phyloP scores from a whole-genome alignment of 1,139 yeast species.

The Nakaseomyces uthaithaninus region DNA sequence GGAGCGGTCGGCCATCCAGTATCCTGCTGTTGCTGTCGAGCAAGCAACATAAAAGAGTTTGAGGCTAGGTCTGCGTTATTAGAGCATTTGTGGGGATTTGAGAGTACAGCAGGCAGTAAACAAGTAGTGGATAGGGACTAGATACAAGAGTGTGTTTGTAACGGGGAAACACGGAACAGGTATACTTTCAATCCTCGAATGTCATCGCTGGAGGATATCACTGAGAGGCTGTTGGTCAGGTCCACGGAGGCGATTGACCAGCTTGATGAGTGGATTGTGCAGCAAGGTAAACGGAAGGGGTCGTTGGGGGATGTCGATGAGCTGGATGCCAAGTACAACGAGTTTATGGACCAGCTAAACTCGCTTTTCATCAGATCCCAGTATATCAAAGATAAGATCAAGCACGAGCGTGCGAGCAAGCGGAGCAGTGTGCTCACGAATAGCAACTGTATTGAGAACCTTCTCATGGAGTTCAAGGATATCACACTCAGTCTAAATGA shows the following conservation, averaged over 20 bases:
- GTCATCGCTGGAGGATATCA: constrained; percentile 19
- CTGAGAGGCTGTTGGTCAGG: constrained; percentile 22
- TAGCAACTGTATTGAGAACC: constrained; percentile 17
- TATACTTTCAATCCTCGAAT: too few relatives aligned
- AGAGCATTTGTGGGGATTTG: too few relatives aligned
- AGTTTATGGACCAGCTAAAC: constrained; percentile 24
- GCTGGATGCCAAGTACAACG: constrained; percentile 14
- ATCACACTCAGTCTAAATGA: constrained; percentile 23
- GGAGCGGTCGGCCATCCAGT: too few relatives aligned
- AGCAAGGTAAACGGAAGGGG: constrained; percentile 16
- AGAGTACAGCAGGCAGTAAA: too few relatives aligned
- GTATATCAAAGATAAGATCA: constrained; percentile 18
- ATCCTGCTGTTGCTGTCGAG: too few relatives aligned
- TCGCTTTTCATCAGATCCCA: constrained; percentile 25
- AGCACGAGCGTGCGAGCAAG: constrained; percentile 11
- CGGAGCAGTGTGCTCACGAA: constrained; percentile 9
- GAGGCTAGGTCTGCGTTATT: too few relatives aligned
- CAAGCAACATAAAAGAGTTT: too few relatives aligned
- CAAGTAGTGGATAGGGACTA: too few relatives aligned
- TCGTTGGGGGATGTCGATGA: constrained; percentile 9
- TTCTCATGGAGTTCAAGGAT: constrained; percentile 25
- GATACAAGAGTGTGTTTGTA: too few relatives aligned
- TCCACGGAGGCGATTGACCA: constrained; percentile 28
- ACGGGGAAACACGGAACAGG: too few relatives aligned
- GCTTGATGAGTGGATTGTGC: constrained; percentile 25